Base-by-base conservation (phyloP, 73 alveolate genomes). In the Uronychia setigera region DNA sequence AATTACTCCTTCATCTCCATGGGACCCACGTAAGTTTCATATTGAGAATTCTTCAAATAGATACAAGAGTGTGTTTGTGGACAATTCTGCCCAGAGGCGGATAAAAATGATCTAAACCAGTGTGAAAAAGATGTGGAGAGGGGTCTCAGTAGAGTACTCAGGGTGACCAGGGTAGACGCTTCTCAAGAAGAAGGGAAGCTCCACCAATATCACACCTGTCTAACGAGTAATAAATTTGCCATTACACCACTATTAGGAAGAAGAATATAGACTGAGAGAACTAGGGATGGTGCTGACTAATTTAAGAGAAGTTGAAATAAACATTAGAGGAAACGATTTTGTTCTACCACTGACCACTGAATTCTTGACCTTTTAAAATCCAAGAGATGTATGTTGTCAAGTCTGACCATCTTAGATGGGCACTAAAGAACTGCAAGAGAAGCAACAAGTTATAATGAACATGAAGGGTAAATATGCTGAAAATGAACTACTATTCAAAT, bases 401-500 rank as follows among this genome's bases (percentile, higher is more conserved):
- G 67, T 46, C 67, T 46, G 5, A n/a, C 67, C 67, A 11, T 19
- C 5, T 46, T 19, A 46, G 67, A 46, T 46, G 67, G 19, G n/a
- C 5, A 5, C 5, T 19, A 46, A 46, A 19, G 67, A 46, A 46
- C n/a, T 46, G 5, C 67, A 46, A 46, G 67, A 46, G 19, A 46
- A 46, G 19, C n/a, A 5, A 5, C 19, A 46, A 19, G n/a, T 46
- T 5, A 46, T 19, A 5, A 46, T 46, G 19, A 19, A 26, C 30
- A 59, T 19, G 80, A 74, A 74, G 31, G 19, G 26, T 26, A 74
- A 74, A 74, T 28, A 74, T 25, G 33, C 26, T 13, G 76, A 29
- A 77, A 77, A 77, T 28, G 96, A 92, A 57, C 80, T 92, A 0
- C 87, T 89, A 11, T 92, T 89, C 74, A 88, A 86, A 75, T 35